Conservation (phyloP, 352 stramenopile species). For the Thalassiosira ordinaria region DNA sequence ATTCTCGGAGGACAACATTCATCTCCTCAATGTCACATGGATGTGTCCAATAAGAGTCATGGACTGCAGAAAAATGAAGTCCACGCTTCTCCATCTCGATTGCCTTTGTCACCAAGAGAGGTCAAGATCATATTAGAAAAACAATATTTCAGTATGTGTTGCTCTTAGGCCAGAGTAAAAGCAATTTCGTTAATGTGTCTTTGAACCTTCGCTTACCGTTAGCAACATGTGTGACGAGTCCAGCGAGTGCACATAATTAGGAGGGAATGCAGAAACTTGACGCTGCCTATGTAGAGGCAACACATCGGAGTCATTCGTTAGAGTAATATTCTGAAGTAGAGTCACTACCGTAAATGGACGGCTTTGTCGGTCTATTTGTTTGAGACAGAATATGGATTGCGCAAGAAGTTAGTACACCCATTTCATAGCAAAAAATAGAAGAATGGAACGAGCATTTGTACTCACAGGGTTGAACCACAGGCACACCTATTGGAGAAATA, state of each 20-base stretch:
- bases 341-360: constrained; percentile 92
- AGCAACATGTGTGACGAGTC: constrained; percentile 99
- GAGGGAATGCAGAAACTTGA: constrained; percentile 97
- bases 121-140: too few species aligned
- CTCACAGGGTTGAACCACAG: constrained; percentile 95
- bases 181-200: too few species aligned
- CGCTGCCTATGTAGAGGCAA: constrained; percentile 86
- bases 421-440: too few species aligned
- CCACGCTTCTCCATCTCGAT: constrained; percentile 93
- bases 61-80: constrained; percentile 95
- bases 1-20: constrained; percentile 92
- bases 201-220: constrained; percentile 78
- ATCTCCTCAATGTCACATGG: constrained; percentile 95
- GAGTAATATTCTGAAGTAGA: constrained; percentile 80
- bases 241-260: constrained; percentile 99
- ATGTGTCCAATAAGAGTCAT: constrained; percentile 99
- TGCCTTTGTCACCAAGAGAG: too few species aligned
- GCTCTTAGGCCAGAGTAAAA: too few species aligned
- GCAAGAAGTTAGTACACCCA: too few species aligned
- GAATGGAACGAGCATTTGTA: not conserved
- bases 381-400: not conserved
- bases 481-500: constrained; percentile 98
- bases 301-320: constrained; percentile 84
- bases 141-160: too few species aligned
- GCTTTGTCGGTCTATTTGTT: constrained; percentile 91